Conservation (phyloP, 2,329 filamentous ascomycete genomes). For the Trichoderma arundinaceum region DNA sequence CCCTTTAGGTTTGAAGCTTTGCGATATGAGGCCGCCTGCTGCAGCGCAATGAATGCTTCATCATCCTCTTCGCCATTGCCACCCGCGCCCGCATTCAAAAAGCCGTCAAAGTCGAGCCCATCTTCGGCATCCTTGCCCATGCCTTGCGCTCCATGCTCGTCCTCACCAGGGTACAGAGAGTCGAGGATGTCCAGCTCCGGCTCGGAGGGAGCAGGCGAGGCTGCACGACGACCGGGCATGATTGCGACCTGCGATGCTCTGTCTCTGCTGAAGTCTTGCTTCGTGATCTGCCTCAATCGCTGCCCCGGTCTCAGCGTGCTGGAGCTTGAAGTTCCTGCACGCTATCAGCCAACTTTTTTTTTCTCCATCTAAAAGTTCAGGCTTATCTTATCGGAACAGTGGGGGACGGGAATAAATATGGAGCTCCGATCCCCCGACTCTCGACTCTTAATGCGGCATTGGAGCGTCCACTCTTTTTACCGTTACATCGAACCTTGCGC, state of each 20-base stretch:
- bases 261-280: neutral
- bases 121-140: slow-evolving; percentile 48
- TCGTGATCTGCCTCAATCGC: neutral
- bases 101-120: slow-evolving; percentile 61
- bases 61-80: slow-evolving; percentile 69
- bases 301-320: slow-evolving; percentile 1
- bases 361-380: slow-evolving; percentile 20
- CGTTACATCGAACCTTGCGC: slow-evolving; percentile 6
- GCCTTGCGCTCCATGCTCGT: slow-evolving; percentile 53
- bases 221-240: slow-evolving; percentile 71
- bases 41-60: slow-evolving; percentile 87
- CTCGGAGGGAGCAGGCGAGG: slow-evolving; percentile 85
- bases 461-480: slow-evolving; percentile 29
- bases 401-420: slow-evolving; percentile 39
- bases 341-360: slow-evolving; percentile 43
- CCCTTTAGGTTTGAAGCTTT: slow-evolving; percentile 84
- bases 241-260: slow-evolving; percentile 31
- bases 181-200: slow-evolving; percentile 89
- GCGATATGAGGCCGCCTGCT: slow-evolving; percentile 85
- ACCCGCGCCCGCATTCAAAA: slow-evolving; percentile 59
- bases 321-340: neutral
- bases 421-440: slow-evolving; percentile 26
- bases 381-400: slow-evolving; percentile 49
- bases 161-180: slow-evolving; percentile 71
- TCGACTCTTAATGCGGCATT: slow-evolving; percentile 22